phyloP scores from a whole-genome alignment of 495 filamentous ascomycete genomes.

The Parachaetomium inaequale region DNA sequence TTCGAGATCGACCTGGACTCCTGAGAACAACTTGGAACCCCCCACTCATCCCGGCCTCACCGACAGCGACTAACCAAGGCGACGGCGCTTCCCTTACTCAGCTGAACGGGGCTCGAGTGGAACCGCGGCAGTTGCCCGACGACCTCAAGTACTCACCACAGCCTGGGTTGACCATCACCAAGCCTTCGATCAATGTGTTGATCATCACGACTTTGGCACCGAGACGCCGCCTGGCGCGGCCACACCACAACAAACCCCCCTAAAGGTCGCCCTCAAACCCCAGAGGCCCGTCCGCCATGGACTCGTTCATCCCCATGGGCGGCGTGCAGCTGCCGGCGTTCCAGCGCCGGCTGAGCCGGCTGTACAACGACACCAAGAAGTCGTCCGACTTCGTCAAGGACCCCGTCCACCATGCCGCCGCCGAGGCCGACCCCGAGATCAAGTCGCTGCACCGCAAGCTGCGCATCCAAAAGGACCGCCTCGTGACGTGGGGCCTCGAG shows the following conservation, averaged over 20 bases:
- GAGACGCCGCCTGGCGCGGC: background rate
- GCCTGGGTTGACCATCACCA: too few relatives aligned
- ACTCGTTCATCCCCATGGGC: conserved; percentile 44
- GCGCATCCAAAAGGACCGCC: conserved; percentile 65
- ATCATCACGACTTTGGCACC: background rate
- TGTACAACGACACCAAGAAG: conserved; percentile 90
- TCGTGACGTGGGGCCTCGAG: conserved; percentile 85
- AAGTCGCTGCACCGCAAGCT: conserved; percentile 55
- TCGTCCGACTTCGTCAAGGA: conserved; percentile 80
- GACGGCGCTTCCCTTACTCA: background rate
- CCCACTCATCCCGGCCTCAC: background rate
- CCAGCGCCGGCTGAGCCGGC: conserved; percentile 73
- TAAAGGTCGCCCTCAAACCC: background rate
- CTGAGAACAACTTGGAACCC: background rate
- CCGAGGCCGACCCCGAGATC: conserved; percentile 53
- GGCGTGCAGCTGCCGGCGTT: conserved; percentile 48
- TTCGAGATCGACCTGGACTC: too few relatives aligned
- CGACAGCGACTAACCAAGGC: background rate
- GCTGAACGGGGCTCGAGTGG: too few relatives aligned
- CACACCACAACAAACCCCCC: background rate
- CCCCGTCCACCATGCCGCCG: conserved; percentile 57
- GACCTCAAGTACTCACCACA: too few relatives aligned
- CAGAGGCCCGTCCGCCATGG: conserved; percentile 46
- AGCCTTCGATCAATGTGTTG: background rate
- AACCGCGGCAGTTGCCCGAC: too few relatives aligned